A percentile compares a stretch with the other conserved stretches of the same genome.
Evolutionary conservation across 2,329 filamentous ascomycete genomes (phyloP).

Genomic region (Calonectria honghensis): DNA sequence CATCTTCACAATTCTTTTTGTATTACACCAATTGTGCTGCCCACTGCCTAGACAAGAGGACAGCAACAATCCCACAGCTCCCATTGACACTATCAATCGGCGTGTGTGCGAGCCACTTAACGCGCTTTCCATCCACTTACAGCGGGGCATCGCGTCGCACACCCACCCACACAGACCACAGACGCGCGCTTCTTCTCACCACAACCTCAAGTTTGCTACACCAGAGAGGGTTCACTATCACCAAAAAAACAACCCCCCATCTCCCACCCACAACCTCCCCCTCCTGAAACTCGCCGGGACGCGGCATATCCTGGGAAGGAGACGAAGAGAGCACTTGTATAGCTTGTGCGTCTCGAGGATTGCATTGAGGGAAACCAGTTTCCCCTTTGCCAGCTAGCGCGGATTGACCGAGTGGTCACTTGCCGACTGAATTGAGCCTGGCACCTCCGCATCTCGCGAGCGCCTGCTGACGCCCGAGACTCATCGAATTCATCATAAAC

Average conservation of each 20-base stretch:
- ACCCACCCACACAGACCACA: slow-evolving; percentile 43
- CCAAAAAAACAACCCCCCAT: neutral
- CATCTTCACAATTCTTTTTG: neutral
- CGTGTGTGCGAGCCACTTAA: slow-evolving; percentile 52
- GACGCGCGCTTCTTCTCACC: slow-evolving; percentile 50
- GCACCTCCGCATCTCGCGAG: slow-evolving; percentile 4
- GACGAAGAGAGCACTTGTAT: neutral
- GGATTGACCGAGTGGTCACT: slow-evolving; percentile 47
- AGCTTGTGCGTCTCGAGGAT: slow-evolving; percentile 21
- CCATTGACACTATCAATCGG: neutral
- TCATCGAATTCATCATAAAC: slow-evolving; percentile 8
- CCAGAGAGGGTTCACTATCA: slow-evolving; percentile 25
- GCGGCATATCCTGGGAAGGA: neutral
- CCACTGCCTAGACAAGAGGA: neutral
- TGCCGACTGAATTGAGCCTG: slow-evolving; percentile 16
- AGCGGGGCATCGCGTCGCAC: slow-evolving; percentile 55
- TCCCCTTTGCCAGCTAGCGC: slow-evolving; percentile 37
- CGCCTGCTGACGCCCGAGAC: neutral
- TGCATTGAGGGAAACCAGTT: neutral
- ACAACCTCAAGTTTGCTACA: slow-evolving; percentile 29
- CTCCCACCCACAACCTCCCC: slow-evolving; percentile 17
- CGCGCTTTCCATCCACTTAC: slow-evolving; percentile 51
- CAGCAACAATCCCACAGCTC: neutral
- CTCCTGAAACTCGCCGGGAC: neutral
- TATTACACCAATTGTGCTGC: neutral